Percentiles rank a stretch among this genome's conserved stretches.
Conservation (phyloP, 2,329 filamentous ascomycete genomes). For the Fusarium domesticum region DNA sequence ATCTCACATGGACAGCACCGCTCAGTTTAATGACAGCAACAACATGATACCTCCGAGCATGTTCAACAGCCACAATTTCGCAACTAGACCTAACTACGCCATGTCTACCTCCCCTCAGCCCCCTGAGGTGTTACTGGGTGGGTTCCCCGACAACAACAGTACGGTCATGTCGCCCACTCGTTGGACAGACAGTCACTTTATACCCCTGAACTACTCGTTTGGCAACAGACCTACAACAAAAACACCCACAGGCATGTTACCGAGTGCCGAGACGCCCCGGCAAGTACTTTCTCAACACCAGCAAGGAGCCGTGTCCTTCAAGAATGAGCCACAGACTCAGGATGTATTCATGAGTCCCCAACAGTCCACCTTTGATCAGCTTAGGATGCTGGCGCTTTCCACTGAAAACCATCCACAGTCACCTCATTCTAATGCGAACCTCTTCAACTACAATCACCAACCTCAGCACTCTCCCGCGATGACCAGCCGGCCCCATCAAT, state of each 20-base stretch:
- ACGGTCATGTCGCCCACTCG: neutral
- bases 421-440: neutral
- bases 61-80: neutral
- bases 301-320: neutral
- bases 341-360: neutral
- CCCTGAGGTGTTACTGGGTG: too few relatives aligned
- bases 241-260: neutral
- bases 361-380: neutral
- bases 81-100: neutral
- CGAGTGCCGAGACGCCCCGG: neutral
- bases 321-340: neutral
- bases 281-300: neutral
- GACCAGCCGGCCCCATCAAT: too few relatives aligned
- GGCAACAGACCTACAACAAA: neutral
- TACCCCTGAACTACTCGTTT: neutral
- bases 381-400: neutral
- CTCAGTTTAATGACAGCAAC: neutral
- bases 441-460: neutral
- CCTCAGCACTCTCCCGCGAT: too few relatives aligned
- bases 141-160: neutral
- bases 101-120: neutral
- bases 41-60: neutral
- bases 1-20: too few relatives aligned
- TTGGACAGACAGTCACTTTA: neutral
- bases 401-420: neutral